Base-by-base conservation (phyloP, 768 basidiomycete species). In the Tylopilus subfusipes region DNA sequence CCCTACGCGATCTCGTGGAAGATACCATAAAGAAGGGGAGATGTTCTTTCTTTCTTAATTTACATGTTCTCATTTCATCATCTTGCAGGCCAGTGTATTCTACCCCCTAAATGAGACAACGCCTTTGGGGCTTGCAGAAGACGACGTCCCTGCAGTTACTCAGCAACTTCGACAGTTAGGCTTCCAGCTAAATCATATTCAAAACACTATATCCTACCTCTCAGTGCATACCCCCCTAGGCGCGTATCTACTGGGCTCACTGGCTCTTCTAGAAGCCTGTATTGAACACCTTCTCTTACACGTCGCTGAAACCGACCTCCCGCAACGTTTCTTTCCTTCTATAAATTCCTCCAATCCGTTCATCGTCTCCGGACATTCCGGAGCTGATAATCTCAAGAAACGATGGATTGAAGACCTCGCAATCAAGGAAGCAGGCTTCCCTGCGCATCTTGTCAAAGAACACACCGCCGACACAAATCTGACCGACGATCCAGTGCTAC, bases 291-390 rank as follows among this genome's bases (percentile, higher is more conserved):
- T 97, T 3, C 78, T 96, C 42, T 76, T 96, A 21, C 82, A 90
- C 61, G 66, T 90, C 6, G 88, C 93, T 0, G 94, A 98, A 73
- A 86, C 90, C 53, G 93, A 96, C 61, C 78, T 97, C 5, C 95
- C 95, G 0, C 65, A 76, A 47, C 79, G 81, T 25, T 91, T 92
- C 67, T 69, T 89, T 16, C 82, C 86, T 5, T 66, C 75, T 11
- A 69, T 70, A n/a, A 86, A 84, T 60, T 82, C 86, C 3, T 88
- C 86, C 0, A 79, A 82, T 60, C 74, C 88, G 1, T 89, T 91
- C 66, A 70, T 91, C 55, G 82, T 82, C 14, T 80, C 84, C 4
- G 75, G 77, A 4, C 84, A 89, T 68, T 75, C 82, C 19, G 86
- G 87, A 0, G 70, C 72, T 4, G 81, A 82, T 43, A 78, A 83